These are phyloP conservation scores for Ophiocordyceps sinensis DNA, from an alignment of 2,329 filamentous ascomycete species.

Conservation along the genomic window DNA sequence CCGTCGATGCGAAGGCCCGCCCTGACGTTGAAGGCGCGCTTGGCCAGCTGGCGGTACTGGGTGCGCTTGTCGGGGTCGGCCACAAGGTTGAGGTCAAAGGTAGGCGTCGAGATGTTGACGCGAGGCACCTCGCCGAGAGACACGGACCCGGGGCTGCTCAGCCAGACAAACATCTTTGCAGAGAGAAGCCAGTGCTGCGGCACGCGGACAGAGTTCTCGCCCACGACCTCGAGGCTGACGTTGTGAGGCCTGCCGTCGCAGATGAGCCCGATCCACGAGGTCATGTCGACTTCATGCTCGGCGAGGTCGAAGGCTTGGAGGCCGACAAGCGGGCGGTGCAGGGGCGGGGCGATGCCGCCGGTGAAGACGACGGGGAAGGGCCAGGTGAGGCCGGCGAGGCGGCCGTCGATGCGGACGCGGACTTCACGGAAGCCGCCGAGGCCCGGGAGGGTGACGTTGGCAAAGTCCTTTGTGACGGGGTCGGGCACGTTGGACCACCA, in stretches of 20 bases:
- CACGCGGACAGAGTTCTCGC: slow-evolving; percentile 41
- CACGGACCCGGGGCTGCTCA: slow-evolving; percentile 34
- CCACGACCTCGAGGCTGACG: slow-evolving; percentile 54
- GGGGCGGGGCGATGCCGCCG: slow-evolving; percentile 59
- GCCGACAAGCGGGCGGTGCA: slow-evolving; percentile 68
- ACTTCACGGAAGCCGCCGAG: slow-evolving; percentile 66
- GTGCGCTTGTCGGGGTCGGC: not conserved
- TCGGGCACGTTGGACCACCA: slow-evolving; percentile 72
- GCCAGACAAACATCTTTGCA: slow-evolving; percentile 71
- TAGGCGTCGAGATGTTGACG: not conserved
- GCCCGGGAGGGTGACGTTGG: slow-evolving; percentile 43
- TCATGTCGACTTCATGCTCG: slow-evolving; percentile 72
- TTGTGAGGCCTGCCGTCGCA: slow-evolving; percentile 50
- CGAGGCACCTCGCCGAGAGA: slow-evolving; percentile 18
- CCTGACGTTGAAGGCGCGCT: slow-evolving; percentile 44
- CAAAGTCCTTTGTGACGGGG: slow-evolving; percentile 44
- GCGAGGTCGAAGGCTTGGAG: slow-evolving; percentile 65
- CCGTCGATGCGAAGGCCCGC: slow-evolving; percentile 30
- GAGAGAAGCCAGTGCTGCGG: slow-evolving; percentile 52
- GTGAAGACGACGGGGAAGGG: slow-evolving; percentile 75
- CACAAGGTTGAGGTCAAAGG: not conserved
- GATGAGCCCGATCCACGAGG: slow-evolving; percentile 57
- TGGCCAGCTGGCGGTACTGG: slow-evolving; percentile 30
- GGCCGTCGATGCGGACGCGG: slow-evolving; percentile 59
- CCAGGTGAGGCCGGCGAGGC: slow-evolving; percentile 62